Base-by-base conservation (phyloP, 176 grass and related monocot species). In the Musa beccarii region DNA sequence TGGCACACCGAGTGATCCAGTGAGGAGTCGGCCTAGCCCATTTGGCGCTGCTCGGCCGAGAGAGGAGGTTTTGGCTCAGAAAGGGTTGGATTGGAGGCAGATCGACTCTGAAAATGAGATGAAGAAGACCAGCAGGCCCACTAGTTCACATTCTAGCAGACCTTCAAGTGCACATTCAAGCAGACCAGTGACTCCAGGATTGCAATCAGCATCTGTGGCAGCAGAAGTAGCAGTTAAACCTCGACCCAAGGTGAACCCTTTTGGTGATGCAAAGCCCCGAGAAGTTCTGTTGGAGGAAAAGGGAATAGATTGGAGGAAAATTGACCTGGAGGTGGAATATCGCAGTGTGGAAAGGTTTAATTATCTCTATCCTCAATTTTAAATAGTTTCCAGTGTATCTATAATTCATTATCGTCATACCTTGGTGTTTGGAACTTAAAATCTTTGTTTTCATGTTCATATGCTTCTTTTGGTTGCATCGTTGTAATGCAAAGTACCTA, bases 271-370 rank as follows among this genome's bases (percentile, higher is more conserved):
- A 15, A 99, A 91, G 49, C 95, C 95, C 53, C 83, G 95, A 12
- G 91, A 99, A 78, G 59, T 95, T 63, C 62, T 99, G 17, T 80
- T 99, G 63, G 78, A 95, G 83, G 86, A 86, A 59, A 94, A 89
- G 77, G 96, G 96, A 15, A 99, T 84, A 77, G 83, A 99, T 68
- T 99, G 90, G 96, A 94, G 81, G 76, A 99, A 99, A 79, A 83
- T 99, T 55, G 96, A 99, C 52, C 76, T 92, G 13, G 88, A 99
- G 24, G 76, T 99, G 50, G 96, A 92, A 51, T 89, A 99, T 84
- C 91, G 89, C 24, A 70, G 83, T 29, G 57, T 99, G 23, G 74
- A 95, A 84, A 99, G 96, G 96, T 99, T 49, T 20, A 9, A 56
- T 26, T 56, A 21, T 29, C 15, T 8, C 11, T 56, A 9, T 50